Evolutionary conservation across 495 filamentous ascomycete genomes (phyloP).

Genomic region (Podospora conica): DNA sequence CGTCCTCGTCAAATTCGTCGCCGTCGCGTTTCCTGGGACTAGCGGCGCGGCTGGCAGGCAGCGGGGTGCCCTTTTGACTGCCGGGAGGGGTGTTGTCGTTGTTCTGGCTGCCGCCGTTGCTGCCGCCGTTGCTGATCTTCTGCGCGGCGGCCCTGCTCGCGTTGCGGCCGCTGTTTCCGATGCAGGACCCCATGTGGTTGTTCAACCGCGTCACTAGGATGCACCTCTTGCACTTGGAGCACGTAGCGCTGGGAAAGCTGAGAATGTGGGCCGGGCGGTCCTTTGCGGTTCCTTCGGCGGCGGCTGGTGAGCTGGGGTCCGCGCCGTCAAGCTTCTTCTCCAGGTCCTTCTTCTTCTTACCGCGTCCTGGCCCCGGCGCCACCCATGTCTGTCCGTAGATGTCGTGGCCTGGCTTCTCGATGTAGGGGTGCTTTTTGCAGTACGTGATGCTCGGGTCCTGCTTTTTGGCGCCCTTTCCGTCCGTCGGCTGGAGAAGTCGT

Average conservation of each 20-base stretch:
- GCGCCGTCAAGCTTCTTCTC: constrained; percentile 49
- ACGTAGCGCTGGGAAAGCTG: constrained; percentile 57
- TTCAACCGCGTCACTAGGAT: constrained; percentile 52
- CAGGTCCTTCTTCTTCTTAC: constrained; percentile 56
- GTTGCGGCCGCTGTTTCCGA: constrained; percentile 66
- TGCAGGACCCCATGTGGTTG: constrained; percentile 75
- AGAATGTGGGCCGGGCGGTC: constrained; percentile 47
- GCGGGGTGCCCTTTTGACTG: constrained; percentile 55
- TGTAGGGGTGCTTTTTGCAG: constrained; percentile 70
- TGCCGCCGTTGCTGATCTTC: constrained; percentile 48
- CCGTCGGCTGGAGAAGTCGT: constrained; percentile 55
- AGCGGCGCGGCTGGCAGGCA: constrained; percentile 39
- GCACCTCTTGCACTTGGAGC: constrained; percentile 49
- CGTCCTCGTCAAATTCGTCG: constrained; percentile 45
- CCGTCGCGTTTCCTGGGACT: constrained; percentile 49
- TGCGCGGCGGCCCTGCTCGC: constrained; percentile 53
- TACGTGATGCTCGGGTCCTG: constrained; percentile 61
- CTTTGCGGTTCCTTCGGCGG: constrained; percentile 44
- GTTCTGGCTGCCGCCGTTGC: constrained; percentile 41
- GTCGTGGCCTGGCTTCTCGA: constrained; percentile 67
- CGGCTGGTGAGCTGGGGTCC: constrained; percentile 38
- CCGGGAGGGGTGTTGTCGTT: constrained; percentile 50
- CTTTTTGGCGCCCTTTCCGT: constrained; percentile 53
- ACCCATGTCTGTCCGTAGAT: constrained; percentile 75
- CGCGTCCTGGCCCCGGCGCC: constrained; percentile 44